Percentiles rank a stretch among this genome's conserved stretches.
These are phyloP conservation scores for Microstegium vimineum DNA, from an alignment of 176 grass and related monocot species.

Conservation along the genomic window DNA sequence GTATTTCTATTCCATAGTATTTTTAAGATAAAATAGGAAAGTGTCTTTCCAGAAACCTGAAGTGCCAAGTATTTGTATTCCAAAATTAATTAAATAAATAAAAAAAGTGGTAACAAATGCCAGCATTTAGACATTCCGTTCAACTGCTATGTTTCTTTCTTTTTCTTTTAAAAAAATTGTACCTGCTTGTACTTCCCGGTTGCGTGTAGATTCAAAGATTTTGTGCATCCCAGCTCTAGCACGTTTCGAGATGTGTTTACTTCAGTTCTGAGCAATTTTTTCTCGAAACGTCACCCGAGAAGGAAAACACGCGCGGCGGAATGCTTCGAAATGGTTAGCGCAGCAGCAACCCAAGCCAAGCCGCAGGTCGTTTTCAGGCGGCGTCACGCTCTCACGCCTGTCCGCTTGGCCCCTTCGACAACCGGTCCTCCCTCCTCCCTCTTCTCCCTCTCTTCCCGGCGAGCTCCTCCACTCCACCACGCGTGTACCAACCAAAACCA, in stretches of 20 bases:
- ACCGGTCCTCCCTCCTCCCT: not conserved
- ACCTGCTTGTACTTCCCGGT: not conserved
- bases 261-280: not conserved
- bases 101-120: not conserved
- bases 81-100: no score
- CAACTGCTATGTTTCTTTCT: not conserved
- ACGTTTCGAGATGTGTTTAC: no score
- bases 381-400: constrained; percentile 15
- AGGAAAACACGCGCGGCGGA: not conserved
- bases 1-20: no score
- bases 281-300: not conserved
- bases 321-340: not conserved
- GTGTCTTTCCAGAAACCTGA: no score
- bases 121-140: not conserved
- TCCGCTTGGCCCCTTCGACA: no score
- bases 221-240: not conserved
- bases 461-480: not conserved
- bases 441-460: not conserved
- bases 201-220: not conserved
- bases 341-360: not conserved
- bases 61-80: no score
- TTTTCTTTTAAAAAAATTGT: no score
- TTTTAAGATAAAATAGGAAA: no score
- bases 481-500: constrained; percentile 4
- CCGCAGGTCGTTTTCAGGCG: constrained; percentile 10